phyloP scores from a whole-genome alignment of 208 protist species.

The Trypanosoma melophagium region DNA sequence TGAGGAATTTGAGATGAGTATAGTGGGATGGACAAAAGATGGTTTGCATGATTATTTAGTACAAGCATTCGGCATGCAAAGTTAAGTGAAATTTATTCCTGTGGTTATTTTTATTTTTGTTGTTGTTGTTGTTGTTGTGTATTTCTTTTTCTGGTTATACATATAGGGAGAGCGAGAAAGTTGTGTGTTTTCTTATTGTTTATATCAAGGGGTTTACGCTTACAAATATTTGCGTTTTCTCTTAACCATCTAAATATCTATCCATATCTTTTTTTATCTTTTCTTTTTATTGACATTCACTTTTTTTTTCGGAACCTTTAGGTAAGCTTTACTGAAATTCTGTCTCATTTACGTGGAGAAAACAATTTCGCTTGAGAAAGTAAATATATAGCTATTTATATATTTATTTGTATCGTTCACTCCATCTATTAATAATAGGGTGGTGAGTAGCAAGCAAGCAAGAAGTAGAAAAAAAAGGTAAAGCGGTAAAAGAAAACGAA shows the following conservation, averaged over 20 bases:
- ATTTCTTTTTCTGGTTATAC: constrained; percentile 11
- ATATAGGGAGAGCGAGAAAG: too few species aligned
- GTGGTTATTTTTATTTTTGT: constrained; percentile 6
- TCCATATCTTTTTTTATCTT: constrained; percentile 18
- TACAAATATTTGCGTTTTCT: neutral
- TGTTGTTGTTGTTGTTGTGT: neutral
- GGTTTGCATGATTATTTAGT: constrained; percentile 27
- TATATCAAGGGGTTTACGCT: too few species aligned
- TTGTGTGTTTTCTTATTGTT: too few species aligned
- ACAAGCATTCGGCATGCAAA: constrained; percentile 21
- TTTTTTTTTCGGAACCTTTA: neutral
- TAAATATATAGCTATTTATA: neutral
- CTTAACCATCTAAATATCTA: constrained; percentile 3
- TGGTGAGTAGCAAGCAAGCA: neutral
- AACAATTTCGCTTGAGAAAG: neutral
- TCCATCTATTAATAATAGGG: too few species aligned
- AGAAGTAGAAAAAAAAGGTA: neutral
- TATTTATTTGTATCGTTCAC: too few species aligned
- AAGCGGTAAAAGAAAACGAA: neutral
- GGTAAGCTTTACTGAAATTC: neutral
- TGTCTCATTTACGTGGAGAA: neutral
- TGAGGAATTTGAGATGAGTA: constrained; percentile 29
- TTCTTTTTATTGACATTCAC: constrained; percentile 14
- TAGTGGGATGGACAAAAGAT: constrained; percentile 35
- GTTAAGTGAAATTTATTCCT: neutral